Conservation (phyloP, 768 basidiomycete species). For the Psilocybe cubensis region DNA sequence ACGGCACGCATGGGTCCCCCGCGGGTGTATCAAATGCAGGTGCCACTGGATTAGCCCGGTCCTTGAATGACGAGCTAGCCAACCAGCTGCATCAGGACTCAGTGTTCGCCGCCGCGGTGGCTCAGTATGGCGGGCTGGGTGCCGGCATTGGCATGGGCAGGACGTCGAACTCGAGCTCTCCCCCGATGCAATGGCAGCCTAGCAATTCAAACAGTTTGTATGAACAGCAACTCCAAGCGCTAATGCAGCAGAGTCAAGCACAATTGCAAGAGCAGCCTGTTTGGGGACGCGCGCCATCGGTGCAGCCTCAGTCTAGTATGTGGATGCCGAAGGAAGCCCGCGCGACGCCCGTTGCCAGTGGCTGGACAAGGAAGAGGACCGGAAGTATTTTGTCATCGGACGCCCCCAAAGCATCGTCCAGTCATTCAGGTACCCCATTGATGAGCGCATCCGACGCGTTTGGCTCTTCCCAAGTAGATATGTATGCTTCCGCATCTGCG, state of each 20-base stretch:
- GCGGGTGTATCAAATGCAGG: too few relatives aligned
- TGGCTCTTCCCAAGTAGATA: background rate
- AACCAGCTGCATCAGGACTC: slow-evolving; percentile 17
- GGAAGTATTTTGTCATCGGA: background rate
- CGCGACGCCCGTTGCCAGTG: slow-evolving; percentile 25
- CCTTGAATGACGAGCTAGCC: slow-evolving; percentile 1
- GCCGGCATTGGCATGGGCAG: background rate
- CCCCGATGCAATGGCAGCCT: slow-evolving; percentile 7
- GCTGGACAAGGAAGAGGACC: slow-evolving; percentile 22
- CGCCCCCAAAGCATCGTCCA: background rate
- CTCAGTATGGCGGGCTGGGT: slow-evolving; percentile 7
- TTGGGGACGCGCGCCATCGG: background rate
- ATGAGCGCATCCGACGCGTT: background rate
- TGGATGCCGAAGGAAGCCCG: slow-evolving; percentile 12
- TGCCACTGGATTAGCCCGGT: background rate
- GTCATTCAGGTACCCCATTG: background rate
- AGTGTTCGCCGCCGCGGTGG: slow-evolving; percentile 11
- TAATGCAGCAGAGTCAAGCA: background rate
- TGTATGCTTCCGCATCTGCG: slow-evolving; percentile 1
- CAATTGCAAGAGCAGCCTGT: background rate
- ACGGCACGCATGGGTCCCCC: too few relatives aligned
- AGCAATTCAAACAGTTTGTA: background rate
- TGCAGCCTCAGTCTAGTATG: background rate
- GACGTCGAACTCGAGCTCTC: background rate
- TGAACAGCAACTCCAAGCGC: background rate